Evolutionary conservation across 257 asterid genomes (phyloP), one percentile per base, ranked within the genome.

Genomic region (Nicotiana undulata): DNA sequence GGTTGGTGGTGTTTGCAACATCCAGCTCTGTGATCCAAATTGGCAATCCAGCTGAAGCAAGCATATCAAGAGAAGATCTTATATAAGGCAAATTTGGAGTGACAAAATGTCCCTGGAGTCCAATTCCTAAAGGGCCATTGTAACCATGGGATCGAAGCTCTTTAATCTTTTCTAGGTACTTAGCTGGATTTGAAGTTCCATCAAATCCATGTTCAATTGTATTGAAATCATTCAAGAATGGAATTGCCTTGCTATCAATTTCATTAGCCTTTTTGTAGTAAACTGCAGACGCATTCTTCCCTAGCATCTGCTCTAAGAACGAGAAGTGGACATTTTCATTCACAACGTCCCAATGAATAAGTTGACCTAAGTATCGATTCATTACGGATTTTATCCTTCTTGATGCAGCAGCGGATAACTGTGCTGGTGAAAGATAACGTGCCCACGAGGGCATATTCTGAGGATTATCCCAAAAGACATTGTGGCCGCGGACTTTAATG

Each of bases 21-120:
- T 92, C 98, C 80, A 92, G 40, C 81, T 94, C 97, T 0, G 97
- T 90, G 37, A 91, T 37, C 97, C 97, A 94, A 34, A 91, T 88
- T 17, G 97, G 97, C 80, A 91, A 68, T 49, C 29, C 63, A 3
- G 92, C 83, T 1, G 90, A 76, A 4, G 94, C 88, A 29, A 94
- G 89, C 1, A 44, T n/a, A 78, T 94, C 97, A 13, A 86, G 56
- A 82, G 94, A 79, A 85, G 66, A 63, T 87, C 93, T 85, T 83
- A 83, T 66, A 61, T 83, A 86, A 31, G 88, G 80, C 24, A 79
- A 88, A 28, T 91, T 90, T 16, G 87, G 86, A 0, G 86, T 87
- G 51, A 86, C 88, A 87, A 70, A 24, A 87, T 88, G 90, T 4
- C 81, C 75, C 34, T 88, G 82, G 0, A 88, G 60, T 4, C 90